These are phyloP conservation scores for Hordeum vulgare DNA, from an alignment of 176 grass and related monocot genomes.

Conservation along the genomic window DNA sequence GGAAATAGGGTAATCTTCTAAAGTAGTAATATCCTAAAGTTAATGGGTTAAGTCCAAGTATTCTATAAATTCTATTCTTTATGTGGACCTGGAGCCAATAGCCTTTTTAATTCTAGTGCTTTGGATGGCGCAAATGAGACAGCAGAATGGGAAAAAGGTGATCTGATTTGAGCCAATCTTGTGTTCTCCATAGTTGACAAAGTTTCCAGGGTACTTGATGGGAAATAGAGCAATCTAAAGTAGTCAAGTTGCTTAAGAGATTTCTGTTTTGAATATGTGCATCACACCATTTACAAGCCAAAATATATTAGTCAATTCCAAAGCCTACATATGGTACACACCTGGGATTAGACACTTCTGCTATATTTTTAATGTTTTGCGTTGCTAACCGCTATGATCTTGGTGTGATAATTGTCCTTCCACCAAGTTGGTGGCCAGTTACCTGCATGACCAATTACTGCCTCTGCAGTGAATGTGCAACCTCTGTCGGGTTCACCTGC, in stretches of 20 bases:
- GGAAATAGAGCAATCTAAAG: too few species aligned
- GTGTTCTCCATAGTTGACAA: too few species aligned
- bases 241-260: background rate
- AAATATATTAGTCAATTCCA: background rate
- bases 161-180: too few species aligned
- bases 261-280: background rate
- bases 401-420: background rate
- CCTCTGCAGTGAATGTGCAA: conserved; percentile 86
- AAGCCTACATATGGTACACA: background rate
- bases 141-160: too few species aligned
- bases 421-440: background rate
- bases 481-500: conserved; percentile 88
- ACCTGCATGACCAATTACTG: conserved; percentile 15
- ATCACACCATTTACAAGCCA: background rate
- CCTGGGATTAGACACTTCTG: background rate
- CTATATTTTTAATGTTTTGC: background rate
- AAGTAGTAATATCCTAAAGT: background rate
- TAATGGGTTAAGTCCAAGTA: background rate
- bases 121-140: too few species aligned
- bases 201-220: too few species aligned
- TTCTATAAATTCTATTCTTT: too few species aligned
- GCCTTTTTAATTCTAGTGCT: too few species aligned
- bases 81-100: too few species aligned
- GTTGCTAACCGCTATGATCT: background rate
- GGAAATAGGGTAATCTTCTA: background rate